Base-by-base conservation (phyloP, 345 rosid genomes). In the Physaria fendleri region DNA sequence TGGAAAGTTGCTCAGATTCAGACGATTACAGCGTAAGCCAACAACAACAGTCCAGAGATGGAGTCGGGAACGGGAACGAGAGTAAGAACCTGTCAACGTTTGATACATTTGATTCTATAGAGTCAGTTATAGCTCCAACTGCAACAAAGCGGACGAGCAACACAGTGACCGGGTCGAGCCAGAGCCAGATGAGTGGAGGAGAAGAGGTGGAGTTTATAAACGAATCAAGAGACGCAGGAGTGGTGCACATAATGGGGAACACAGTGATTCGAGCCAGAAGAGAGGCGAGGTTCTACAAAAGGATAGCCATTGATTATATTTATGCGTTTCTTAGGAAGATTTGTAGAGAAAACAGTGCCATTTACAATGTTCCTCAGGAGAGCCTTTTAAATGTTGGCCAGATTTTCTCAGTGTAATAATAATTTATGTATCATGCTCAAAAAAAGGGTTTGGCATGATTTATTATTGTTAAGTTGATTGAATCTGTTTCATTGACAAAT, bases 371-470 rank as follows among this genome's bases (percentile, higher is more conserved):
- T 59, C 92, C 92, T 72, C 92, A 77, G 38, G 92, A 85, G 75
- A 77, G 82, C 32, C 81, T 85, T 39, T 56, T 85, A 78, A 85
- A 82, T 43, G 92, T 85, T 6, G 92, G 92, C n/a, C 92, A 85
- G 71, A 64, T 82, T 46, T 78, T 85, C 51, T 85, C 69, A 69
- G 86, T 85, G 35, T 85, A 62, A 24, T 80, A 62, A 71, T 28
- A 30, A 50, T 30, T 4, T 17, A 28, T 33, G 12, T 11, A 33
- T 47, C 29, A 37, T 37, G 48, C 49, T n/a, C n/a, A n/a, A n/a
- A n/a, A n/a, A 11, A 37, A 47, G 6, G 34, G 27, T 34, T 57
- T 41, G 28, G 44, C 45, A 37, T 55, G 11, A 38, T 37, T 55
- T 5, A 10, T 9, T 50, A 10, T 50, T 15, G 12, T 9, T 48